Evolutionary conservation across 805 yeast genomes (phyloP), one percentile per base, ranked within the genome.

Genomic region (Ogataea minuta): DNA sequence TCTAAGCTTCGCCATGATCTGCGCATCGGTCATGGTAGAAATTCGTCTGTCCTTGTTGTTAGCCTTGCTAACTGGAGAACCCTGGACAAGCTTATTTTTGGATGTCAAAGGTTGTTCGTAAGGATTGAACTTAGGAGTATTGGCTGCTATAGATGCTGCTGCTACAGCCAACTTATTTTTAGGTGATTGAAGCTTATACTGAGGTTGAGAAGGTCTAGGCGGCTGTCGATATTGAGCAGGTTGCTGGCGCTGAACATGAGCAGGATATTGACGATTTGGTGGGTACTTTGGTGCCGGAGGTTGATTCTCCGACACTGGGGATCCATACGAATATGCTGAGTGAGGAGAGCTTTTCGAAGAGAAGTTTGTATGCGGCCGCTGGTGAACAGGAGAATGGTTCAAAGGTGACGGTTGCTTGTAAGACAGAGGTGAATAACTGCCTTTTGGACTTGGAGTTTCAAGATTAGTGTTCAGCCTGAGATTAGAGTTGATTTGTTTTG

Each of bases 11-110:
- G 84, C 79, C 74, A 91, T 76, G 16, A 88, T 74, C 65, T 91
- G 96, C 31, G 86, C 79, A 52, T 91, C 96, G n/a, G 85, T 81
- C 76, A 89, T 69, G 11, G 79, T 71, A 2, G 78, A 65, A 48
- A 79, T 66, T 55, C 85, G 62, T 56, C 69, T 68, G 57, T 77
- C 77, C 50, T 67, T 68, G 19, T 30, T 33, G 9, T 39, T 44
- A 14, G 41, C 35, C 20, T 36, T 34, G 28, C 49, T 53, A 8
- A 46, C 43, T 21, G 50, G 63, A 17, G 54, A 37, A 12, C 56
- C 51, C 21, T 48, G 41, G 9, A 31, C 32, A 15, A 46, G 43
- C 55, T 36, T 65, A 60, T 44, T 59, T 52, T 51, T 49, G 31
- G 59, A 52, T 19, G 61, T 50, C 9, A 58, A 31, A 11, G 63